Evolutionary conservation across 2,329 filamentous ascomycete species (phyloP).

Genomic region (Clarireedia paspali): DNA sequence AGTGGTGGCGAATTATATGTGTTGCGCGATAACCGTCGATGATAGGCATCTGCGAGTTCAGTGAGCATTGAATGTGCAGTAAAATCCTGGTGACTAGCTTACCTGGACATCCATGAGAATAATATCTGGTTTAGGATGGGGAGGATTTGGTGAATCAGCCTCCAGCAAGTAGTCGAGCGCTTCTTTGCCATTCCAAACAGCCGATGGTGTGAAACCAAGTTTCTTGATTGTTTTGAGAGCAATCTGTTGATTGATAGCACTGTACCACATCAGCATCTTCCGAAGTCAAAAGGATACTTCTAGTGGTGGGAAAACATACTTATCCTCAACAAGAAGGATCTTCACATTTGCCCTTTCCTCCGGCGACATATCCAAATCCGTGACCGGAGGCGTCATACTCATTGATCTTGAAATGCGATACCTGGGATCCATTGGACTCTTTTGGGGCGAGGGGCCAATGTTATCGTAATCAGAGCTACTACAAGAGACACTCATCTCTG

Average conservation of each 20-base stretch:
- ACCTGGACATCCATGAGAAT: slow-evolving; percentile 70
- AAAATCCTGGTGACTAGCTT: neutral
- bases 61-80: no score
- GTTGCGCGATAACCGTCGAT: slow-evolving; percentile 74
- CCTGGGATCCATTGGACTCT: slow-evolving; percentile 19
- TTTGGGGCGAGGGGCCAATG: slow-evolving; percentile 34
- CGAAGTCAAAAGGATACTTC: neutral
- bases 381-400: slow-evolving; percentile 23
- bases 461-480: slow-evolving; percentile 56
- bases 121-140: slow-evolving; percentile 49
- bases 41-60: slow-evolving; percentile 48
- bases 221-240: slow-evolving; percentile 68
- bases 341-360: slow-evolving; percentile 56
- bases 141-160: slow-evolving; percentile 33
- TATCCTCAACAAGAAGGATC: slow-evolving; percentile 75
- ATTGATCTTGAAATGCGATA: slow-evolving; percentile 12
- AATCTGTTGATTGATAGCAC: slow-evolving; percentile 65
- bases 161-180: slow-evolving; percentile 64
- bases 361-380: slow-evolving; percentile 42
- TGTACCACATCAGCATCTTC: slow-evolving; percentile 18
- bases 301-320: slow-evolving; percentile 41
- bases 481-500: slow-evolving; percentile 56
- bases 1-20: slow-evolving; percentile 60
- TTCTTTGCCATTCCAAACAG: slow-evolving; percentile 72
- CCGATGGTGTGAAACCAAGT: slow-evolving; percentile 62